Percentiles rank a stretch among this genome's conserved stretches.
Conservation (phyloP, 169 alveolate species). For the Toxoplasma gondii region DNA sequence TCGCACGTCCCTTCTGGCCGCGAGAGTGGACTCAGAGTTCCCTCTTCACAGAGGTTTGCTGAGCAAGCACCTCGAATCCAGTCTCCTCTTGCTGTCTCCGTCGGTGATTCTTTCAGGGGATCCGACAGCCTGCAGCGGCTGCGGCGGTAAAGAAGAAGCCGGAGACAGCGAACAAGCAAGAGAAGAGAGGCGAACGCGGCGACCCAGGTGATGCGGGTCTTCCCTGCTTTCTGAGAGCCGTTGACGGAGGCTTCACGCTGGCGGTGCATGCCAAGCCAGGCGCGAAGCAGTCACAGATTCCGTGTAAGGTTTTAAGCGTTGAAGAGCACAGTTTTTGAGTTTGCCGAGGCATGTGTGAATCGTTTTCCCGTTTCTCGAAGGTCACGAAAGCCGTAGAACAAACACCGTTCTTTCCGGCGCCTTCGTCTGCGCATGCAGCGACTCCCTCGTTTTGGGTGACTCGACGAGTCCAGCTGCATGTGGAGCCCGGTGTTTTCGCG, state of each 20-base stretch:
- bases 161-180: not conserved
- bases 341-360: too few species aligned
- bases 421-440: not conserved
- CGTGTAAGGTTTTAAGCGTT: not conserved
- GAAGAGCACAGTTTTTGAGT: too few species aligned
- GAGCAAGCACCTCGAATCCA: too few species aligned
- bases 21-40: too few species aligned
- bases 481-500: not conserved
- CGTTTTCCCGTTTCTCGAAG: too few species aligned
- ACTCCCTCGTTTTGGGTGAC: too few species aligned
- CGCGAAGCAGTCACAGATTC: constrained; percentile 11
- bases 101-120: too few species aligned
- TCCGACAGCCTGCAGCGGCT: not conserved
- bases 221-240: not conserved
- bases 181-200: not conserved
- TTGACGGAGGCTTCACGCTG: constrained; percentile 9
- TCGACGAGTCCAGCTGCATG: too few species aligned
- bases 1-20: too few species aligned
- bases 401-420: not conserved
- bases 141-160: not conserved
- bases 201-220: not conserved
- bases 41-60: too few species aligned
- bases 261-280: constrained; percentile 39
- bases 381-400: too few species aligned
- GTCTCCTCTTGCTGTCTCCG: too few species aligned